Percentiles rank a stretch among this genome's conserved stretches.
These are phyloP conservation scores for Theileria equi DNA, from an alignment of 169 alveolate genomes.

Conservation along the genomic window DNA sequence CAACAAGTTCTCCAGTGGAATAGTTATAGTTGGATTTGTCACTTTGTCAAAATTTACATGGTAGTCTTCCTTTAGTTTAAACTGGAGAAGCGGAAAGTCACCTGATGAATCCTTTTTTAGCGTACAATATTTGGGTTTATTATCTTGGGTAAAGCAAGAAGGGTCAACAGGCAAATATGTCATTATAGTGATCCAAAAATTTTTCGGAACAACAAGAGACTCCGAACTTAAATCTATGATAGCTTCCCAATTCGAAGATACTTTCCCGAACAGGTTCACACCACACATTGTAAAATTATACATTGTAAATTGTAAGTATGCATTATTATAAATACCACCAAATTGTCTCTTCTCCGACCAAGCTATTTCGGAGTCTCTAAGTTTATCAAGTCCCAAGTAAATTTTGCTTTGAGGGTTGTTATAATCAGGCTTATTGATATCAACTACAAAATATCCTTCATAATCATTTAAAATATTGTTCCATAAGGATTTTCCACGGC, in stretches of 20 bases:
- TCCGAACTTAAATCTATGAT: conserved; percentile 63
- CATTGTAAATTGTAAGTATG: conserved; percentile 66
- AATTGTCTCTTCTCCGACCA: conserved; percentile 75
- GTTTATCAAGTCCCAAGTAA: conserved; percentile 6
- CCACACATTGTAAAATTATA: conserved; percentile 67
- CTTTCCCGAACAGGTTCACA: conserved; percentile 66
- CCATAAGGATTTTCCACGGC: conserved; percentile 41
- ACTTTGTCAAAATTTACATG: neutral
- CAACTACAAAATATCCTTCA: conserved; percentile 35
- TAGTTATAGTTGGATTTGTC: neutral
- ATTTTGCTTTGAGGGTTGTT: conserved; percentile 1
- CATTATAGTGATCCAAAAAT: conserved; percentile 76
- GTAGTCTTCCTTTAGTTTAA: conserved; percentile 29
- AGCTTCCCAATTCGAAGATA: conserved; percentile 72
- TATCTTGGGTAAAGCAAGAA: conserved; percentile 54
- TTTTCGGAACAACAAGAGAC: conserved; percentile 70
- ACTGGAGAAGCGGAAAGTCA: conserved; percentile 53
- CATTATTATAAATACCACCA: conserved; percentile 73
- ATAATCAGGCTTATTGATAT: conserved; percentile 11
- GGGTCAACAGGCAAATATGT: conserved; percentile 68
- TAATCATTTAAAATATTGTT: conserved; percentile 1
- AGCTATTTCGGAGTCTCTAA: conserved; percentile 13
- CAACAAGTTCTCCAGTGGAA: conserved; percentile 61
- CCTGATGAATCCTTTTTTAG: conserved; percentile 13
- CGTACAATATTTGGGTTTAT: conserved; percentile 41